Evolutionary conservation across 805 yeast genomes (phyloP).

Genomic region (Cyberlindnera veronae): DNA sequence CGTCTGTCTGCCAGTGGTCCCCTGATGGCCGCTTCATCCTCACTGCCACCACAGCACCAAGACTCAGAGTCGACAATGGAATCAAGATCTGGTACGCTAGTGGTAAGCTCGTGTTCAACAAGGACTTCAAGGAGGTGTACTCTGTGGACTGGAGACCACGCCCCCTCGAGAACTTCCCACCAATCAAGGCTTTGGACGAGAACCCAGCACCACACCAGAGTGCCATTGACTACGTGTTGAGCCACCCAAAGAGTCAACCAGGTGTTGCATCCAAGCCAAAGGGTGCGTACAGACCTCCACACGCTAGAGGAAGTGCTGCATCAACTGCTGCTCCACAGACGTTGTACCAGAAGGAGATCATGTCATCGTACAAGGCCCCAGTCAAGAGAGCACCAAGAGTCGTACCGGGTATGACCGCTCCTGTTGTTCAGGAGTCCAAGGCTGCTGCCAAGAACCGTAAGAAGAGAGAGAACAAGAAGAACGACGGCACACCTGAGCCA

Average conservation of each 20-base stretch:
- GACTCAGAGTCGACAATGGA: slow-evolving; percentile 95
- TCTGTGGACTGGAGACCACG: slow-evolving; percentile 82
- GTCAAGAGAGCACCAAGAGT: slow-evolving; percentile 35
- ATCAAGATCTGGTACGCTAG: slow-evolving; percentile 89
- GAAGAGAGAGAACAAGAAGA: slow-evolving; percentile 63
- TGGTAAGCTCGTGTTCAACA: slow-evolving; percentile 75
- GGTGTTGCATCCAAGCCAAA: slow-evolving; percentile 51
- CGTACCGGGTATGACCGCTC: slow-evolving; percentile 58
- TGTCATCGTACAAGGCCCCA: slow-evolving; percentile 29
- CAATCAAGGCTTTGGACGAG: slow-evolving; percentile 37
- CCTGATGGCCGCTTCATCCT: slow-evolving; percentile 93
- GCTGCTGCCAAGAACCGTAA: slow-evolving; percentile 71
- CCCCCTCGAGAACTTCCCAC: slow-evolving; percentile 31
- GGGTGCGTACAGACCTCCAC: slow-evolving; percentile 97
- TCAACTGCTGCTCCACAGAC: slow-evolving; percentile 38
- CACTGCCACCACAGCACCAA: slow-evolving; percentile 96
- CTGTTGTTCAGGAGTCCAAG: slow-evolving; percentile 48
- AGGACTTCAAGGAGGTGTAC: slow-evolving; percentile 78
- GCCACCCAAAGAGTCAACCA: slow-evolving; percentile 33
- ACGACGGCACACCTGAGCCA: slow-evolving; percentile 18
- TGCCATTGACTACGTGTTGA: slow-evolving; percentile 52
- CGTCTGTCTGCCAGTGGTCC: slow-evolving; percentile 96
- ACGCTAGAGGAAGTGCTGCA: slow-evolving; percentile 58
- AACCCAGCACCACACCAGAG: slow-evolving; percentile 70
- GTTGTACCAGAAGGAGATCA: slow-evolving; percentile 55